Evolutionary conservation across 768 basidiomycete species (phyloP).

Genomic region (Astraeus odoratus): DNA sequence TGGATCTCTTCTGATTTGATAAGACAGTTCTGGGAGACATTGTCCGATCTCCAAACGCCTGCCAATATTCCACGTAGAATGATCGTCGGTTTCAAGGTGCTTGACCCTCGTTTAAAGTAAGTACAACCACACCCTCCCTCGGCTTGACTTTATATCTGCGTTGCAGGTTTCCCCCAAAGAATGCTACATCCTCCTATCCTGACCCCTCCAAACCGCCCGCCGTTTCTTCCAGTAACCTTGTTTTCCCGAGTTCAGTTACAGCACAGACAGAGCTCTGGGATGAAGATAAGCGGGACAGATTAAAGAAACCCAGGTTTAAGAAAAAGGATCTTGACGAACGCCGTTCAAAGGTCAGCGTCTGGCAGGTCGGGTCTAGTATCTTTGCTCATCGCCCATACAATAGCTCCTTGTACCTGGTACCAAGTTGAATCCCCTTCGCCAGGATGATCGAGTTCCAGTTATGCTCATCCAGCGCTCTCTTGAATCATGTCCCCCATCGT

Average conservation of each 20-base stretch:
- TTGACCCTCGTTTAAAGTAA: constrained; percentile 84
- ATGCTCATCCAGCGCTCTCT: constrained; percentile 77
- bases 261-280: constrained; percentile 71
- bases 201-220: constrained; percentile 19
- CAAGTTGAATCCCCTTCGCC: constrained; percentile 50
- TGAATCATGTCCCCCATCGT: constrained; percentile 27
- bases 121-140: constrained; percentile 13
- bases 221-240: constrained; percentile 23
- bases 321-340: constrained; percentile 87
- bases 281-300: constrained; percentile 41
- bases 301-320: constrained; percentile 61
- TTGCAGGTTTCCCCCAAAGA: constrained; percentile 77
- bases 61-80: constrained; percentile 67
- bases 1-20: neutral
- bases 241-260: constrained; percentile 48
- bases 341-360: constrained; percentile 52
- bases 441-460: constrained; percentile 81
- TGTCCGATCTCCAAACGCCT: constrained; percentile 56
- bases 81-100: constrained; percentile 69
- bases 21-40: constrained; percentile 44
- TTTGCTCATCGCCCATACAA: neutral
- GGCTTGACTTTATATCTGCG: neutral
- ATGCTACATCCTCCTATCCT: constrained; percentile 41
- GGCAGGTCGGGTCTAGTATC: neutral
- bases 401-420: constrained; percentile 79